phyloP scores from a whole-genome alignment of 129 eudicot species.

The Scalesia atractyloides region DNA sequence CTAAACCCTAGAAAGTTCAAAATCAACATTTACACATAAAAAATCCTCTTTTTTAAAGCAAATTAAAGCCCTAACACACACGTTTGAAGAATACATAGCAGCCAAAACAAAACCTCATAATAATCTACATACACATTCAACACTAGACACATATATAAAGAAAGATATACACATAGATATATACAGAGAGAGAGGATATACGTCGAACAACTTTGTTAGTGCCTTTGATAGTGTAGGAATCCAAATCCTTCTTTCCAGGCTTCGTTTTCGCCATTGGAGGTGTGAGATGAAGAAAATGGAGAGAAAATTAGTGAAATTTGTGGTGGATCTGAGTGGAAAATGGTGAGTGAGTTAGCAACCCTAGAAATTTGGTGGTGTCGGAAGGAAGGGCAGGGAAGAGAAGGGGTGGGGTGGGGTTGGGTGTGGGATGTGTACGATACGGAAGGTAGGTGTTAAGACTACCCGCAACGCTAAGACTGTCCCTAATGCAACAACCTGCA shows the following conservation, averaged over 20 bases:
- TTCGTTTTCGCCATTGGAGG: slow-evolving; percentile 77
- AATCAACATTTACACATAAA: no score
- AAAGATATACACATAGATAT: neutral
- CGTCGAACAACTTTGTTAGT: slow-evolving; percentile 89
- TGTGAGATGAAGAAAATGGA: neutral
- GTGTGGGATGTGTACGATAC: slow-evolving; percentile 30
- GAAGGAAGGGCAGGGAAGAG: slow-evolving; percentile 13
- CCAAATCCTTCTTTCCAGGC: slow-evolving; percentile 87
- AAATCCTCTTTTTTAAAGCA: no score
- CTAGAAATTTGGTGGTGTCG: slow-evolving; percentile 36
- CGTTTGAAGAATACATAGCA: neutral
- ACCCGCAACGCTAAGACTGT: no score
- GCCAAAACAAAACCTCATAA: neutral
- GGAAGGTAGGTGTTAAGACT: slow-evolving; percentile 7
- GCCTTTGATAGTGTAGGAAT: slow-evolving; percentile 86
- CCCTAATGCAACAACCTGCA: no score
- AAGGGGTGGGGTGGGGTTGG: slow-evolving; percentile 30
- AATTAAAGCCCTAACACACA: no score
- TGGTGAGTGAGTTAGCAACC: slow-evolving; percentile 30
- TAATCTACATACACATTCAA: slow-evolving; percentile 4
- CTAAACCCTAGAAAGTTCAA: no score
- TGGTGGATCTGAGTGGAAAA: slow-evolving; percentile 15
- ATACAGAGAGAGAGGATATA: slow-evolving; percentile 27
- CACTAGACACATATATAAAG: neutral
- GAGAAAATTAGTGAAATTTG: neutral